Percentiles rank a stretch among this genome's conserved stretches.
These are phyloP conservation scores for Alternaria viburni DNA, from an alignment of 2,329 filamentous ascomycete species.

Conservation along the genomic window DNA sequence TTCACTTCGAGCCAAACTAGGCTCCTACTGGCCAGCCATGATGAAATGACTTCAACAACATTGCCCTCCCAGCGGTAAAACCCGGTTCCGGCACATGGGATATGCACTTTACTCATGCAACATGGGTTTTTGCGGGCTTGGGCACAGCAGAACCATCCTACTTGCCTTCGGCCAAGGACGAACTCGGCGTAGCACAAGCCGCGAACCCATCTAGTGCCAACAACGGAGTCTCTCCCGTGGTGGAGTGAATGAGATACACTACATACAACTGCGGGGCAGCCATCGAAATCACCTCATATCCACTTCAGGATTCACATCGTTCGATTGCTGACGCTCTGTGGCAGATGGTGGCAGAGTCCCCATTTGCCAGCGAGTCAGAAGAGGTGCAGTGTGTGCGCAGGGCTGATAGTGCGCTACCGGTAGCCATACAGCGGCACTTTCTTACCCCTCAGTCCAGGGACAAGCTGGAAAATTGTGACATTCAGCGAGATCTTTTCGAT, in stretches of 20 bases:
- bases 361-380: constrained; percentile 7
- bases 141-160: constrained; percentile 25
- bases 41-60: constrained; percentile 40
- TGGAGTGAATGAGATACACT: constrained; percentile 13
- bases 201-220: constrained; percentile 21
- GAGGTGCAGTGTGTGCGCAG: background rate
- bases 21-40: constrained; percentile 38
- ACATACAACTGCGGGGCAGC: constrained; percentile 21
- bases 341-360: background rate
- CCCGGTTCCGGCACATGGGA: constrained; percentile 29
- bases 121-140: constrained; percentile 33
- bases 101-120: constrained; percentile 22
- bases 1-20: constrained; percentile 25
- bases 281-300: constrained; percentile 23
- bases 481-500: constrained; percentile 38
- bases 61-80: constrained; percentile 17
- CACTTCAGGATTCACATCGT: constrained; percentile 13
- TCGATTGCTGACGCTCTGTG: constrained; percentile 5
- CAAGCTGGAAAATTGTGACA: constrained; percentile 22
- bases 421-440: constrained; percentile 2
- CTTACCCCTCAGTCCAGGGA: constrained; percentile 2
- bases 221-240: constrained; percentile 24
- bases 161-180: constrained; percentile 21
- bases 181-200: constrained; percentile 25
- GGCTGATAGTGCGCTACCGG: constrained; percentile 1